Evolutionary conservation across 1,284 basidiomycete species (phyloP).

Genomic region (Apiotrichum gracile): DNA sequence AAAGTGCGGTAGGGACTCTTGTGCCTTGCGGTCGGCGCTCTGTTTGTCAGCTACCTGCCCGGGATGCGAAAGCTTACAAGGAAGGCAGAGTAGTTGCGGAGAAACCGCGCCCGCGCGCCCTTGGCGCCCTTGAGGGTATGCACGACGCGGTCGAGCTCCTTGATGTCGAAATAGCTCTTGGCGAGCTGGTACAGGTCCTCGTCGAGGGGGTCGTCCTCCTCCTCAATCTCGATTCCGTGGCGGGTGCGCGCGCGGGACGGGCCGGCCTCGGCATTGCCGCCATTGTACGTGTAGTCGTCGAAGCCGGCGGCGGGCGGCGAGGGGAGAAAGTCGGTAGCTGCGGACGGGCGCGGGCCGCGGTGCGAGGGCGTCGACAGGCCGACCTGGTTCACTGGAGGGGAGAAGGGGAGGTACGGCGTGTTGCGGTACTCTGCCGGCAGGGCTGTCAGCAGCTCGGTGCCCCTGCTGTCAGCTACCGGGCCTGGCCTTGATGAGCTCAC

Average conservation of each 20-base stretch:
- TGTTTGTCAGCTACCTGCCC: constrained; percentile 24
- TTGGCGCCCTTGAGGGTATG: constrained; percentile 59
- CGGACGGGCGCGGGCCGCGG: constrained; percentile 22
- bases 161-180: constrained; percentile 66
- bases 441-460: constrained; percentile 42
- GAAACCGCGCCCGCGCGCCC: constrained; percentile 68
- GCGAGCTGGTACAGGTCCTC: constrained; percentile 60
- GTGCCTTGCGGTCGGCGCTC: constrained; percentile 47
- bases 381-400: constrained; percentile 31
- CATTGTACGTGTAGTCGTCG: not conserved
- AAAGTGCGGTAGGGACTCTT: constrained; percentile 47
- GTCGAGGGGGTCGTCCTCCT: constrained; percentile 60
- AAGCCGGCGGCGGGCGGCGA: constrained; percentile 25
- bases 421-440: constrained; percentile 36
- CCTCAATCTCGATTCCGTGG: constrained; percentile 49
- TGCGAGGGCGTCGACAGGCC: constrained; percentile 19
- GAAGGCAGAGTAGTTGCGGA: constrained; percentile 74
- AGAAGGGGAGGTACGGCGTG: constrained; percentile 38
- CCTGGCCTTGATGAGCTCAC: constrained; percentile 16
- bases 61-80: constrained; percentile 58
- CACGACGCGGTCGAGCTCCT: constrained; percentile 72
- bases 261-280: constrained; percentile 21
- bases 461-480: constrained; percentile 27
- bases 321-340: constrained; percentile 19
- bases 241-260: constrained; percentile 25